phyloP scores from a whole-genome alignment of 1,139 yeast genomes.

The Zygosaccharomyces sapae region DNA sequence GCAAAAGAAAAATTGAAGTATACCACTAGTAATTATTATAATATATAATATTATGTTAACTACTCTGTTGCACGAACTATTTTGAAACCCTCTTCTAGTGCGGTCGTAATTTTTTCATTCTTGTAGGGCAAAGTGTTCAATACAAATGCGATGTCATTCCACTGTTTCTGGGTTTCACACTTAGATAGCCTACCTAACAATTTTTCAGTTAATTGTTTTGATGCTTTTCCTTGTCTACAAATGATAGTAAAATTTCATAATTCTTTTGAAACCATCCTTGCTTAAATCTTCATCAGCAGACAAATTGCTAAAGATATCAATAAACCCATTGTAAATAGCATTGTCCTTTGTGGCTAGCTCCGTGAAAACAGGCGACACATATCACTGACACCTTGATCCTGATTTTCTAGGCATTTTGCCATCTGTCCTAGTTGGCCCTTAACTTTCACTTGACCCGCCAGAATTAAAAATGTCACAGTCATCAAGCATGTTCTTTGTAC shows the following conservation, averaged over 20 bases:
- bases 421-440: conserved; percentile 94
- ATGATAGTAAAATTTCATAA: conserved; percentile 76
- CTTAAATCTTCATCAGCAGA: conserved; percentile 60
- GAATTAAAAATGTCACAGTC: conserved; percentile 92
- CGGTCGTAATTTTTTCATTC: conserved; percentile 55
- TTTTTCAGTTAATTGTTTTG: conserved; percentile 83
- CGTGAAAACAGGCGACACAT: conserved; percentile 87
- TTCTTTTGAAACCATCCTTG: conserved; percentile 69
- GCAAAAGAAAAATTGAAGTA: conserved; percentile 26
- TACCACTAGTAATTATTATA: not conserved
- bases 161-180: conserved; percentile 61
- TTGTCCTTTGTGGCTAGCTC: conserved; percentile 95
- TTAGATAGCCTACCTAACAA: conserved; percentile 61
- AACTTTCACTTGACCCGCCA: conserved; percentile 97
- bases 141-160: conserved; percentile 84
- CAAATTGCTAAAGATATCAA: conserved; percentile 89
- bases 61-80: conserved; percentile 42
- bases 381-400: conserved; percentile 83
- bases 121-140: conserved; percentile 67
- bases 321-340: conserved; percentile 93
- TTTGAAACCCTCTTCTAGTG: conserved; percentile 68
- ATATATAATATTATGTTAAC: not conserved
- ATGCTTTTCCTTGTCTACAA: conserved; percentile 86
- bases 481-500: conserved; percentile 95
- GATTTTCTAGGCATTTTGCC: conserved; percentile 92